Base-by-base conservation (phyloP, 768 basidiomycete species). In the Lactifluus echinatus region DNA sequence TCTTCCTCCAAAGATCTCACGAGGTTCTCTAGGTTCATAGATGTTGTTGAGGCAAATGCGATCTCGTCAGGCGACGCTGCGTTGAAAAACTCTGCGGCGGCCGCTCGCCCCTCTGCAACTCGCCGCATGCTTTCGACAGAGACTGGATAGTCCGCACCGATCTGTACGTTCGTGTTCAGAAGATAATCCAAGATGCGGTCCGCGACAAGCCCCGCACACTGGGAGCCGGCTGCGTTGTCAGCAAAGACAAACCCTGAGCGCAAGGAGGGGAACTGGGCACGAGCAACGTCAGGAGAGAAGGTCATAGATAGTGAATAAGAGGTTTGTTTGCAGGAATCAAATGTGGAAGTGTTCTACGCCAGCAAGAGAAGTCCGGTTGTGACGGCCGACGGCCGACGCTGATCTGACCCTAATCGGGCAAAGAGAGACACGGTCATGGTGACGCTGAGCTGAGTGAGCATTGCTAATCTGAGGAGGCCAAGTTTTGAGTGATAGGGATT, bases 141-240 rank as follows among this genome's bases (percentile, higher is more conserved):
- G 23, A 84, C 72, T 8, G 79, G 75, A 65, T 89, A 89, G 54
- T 82, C 79, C 7, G 85, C 87, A 23, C 84, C 82, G 17, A 86
- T 77, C 66, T 89, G 87, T 0, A 80, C 85, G 64, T 90, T 90
- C 8, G 83, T 82, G 70, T 84, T 80, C 31, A 77, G 56, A 14
- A 90, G 76, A 65, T 89, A 91, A 66, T 87, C 83, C 21, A 74
- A 74, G 64, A 89, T 77, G 42, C 76, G 70, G 62, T 84, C 77
- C 53, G 82, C 79, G 31, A 82, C 81, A 48, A 70, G 70, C 47
- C 76, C 72, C 1, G 80, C 70, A 37, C 77, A 79, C 66, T 82
- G 87, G 87, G 86, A 87, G 8, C 87, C 87, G 0, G 86, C 87
- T 0, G 87, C 88, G 57, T 86, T 89, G 71, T 89, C 87, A 2